Base-by-base conservation (phyloP, 2,329 filamentous ascomycete genomes). In the Microsporum ferrugineum region DNA sequence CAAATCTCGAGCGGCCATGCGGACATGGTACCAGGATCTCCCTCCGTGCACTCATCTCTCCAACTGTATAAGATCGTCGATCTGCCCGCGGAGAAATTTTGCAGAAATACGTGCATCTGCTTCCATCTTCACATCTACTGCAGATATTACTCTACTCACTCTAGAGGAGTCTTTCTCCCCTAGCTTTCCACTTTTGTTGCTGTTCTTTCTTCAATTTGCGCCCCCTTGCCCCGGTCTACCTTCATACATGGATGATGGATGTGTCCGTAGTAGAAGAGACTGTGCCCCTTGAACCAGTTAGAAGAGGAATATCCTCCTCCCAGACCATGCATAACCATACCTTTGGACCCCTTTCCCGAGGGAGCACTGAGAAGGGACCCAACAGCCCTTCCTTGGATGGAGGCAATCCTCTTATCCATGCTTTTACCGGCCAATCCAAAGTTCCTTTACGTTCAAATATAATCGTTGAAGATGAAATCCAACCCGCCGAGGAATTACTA, bases 401-500 rank as follows among this genome's bases (percentile, higher is more conserved):
- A 31, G 31, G n/a, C 8, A 29, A 55, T 55, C 17, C 23, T 5
- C 31, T n/a, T 31, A 31, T 55, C 51, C 51, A 17, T 5, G 31
- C n/a, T 2, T 55, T 17, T 55, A 12, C 51, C 23, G 51, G 36
- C 2, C 10, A 34, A n/a, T 7, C 17, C 14, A 34, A 55, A 5
- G 23, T 31, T n/a, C 33, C 23, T 34, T 23, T 29, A 8, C 27
- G 41, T 34, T 14, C 41, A 7, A 27, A 8, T 53, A 4, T 38
- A 53, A 34, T 31, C 29, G 14, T 27, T 31, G 51, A 58, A n/a
- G 33, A 17, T 45, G 58, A 23, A 36, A 6, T n/a, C 5, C 29
- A 55, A 6, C 51, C 51, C 31, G 23, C 3, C 12, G 10, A 68
- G 29, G 64, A 71, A 4, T 63, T 79, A 3, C 66, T 71, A 31